Conservation (phyloP, 352 stramenopile genomes). For the Phytopythium mirpurense region DNA sequence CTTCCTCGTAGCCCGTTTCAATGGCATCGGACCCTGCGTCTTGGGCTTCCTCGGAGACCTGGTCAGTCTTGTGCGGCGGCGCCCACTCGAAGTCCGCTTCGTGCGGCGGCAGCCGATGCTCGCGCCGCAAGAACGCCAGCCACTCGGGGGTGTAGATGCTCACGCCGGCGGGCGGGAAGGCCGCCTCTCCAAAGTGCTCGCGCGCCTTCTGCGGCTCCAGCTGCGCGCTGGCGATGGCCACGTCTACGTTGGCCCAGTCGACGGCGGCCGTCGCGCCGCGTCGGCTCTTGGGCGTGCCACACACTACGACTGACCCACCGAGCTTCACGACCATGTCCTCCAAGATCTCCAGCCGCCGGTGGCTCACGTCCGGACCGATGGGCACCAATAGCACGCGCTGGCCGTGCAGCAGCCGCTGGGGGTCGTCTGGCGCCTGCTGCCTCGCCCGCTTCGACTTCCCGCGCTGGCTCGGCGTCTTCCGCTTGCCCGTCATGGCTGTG, state of each 20-base stretch:
- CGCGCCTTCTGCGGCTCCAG: conserved; percentile 30
- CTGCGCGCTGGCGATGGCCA: conserved; percentile 41
- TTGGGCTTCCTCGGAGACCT: no score
- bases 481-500: background rate
- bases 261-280: conserved; percentile 6
- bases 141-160: conserved; percentile 55
- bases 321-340: conserved; percentile 47
- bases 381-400: conserved; percentile 47
- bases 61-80: conserved; percentile 17
- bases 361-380: conserved; percentile 56
- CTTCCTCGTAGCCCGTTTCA: conserved; percentile 11
- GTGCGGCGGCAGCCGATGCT: conserved; percentile 29
- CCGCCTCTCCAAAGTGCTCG: conserved; percentile 20
- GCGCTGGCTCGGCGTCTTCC: conserved; percentile 4
- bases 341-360: conserved; percentile 60
- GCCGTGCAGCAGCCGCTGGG: conserved; percentile 21
- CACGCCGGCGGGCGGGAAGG: conserved; percentile 29
- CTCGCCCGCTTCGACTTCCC: conserved; percentile 16
- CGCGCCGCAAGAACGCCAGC: conserved; percentile 44
- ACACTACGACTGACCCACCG: conserved; percentile 32
- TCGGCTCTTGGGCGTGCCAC: background rate
- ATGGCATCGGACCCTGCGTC: no score
- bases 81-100: conserved; percentile 33
- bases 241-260: conserved; percentile 37
- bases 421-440: conserved; percentile 2